Base-by-base conservation (phyloP, 2,329 filamentous ascomycete genomes). In the Curvularia spicifera region DNA sequence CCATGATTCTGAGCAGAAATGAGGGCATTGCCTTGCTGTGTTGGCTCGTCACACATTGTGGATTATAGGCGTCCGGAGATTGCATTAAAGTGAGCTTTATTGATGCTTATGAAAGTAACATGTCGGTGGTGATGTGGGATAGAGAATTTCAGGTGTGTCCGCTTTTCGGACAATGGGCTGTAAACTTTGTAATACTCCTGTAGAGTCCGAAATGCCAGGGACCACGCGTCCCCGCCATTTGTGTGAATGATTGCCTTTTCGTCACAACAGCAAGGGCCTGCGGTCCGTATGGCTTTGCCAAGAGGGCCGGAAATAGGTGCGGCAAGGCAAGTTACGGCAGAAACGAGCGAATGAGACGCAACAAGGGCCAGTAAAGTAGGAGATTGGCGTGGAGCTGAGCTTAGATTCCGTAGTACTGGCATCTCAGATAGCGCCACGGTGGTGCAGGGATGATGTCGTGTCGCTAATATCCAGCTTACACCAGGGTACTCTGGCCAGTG, bases 1-100 rank as follows among this genome's bases (percentile, higher is more conserved):
- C 68, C 69, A 56, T 64, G 68, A 45, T 68, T 65, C 50, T 72
- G 65, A 58, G 64, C 40, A 53, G 64, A 67, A 56, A 71, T 64
- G 62, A 65, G 64, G 37, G 62, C 56, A 58, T 65, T 65, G 35
- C 49, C 31, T 37, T 59, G 59, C 44, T 62, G 58, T 50, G 42
- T 43, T 57, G 51, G 35, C 33, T 57, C 28, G 35, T 55, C 42
- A 40, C 62, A 67, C 62, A 58, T 67, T 44, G 43, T 59, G 43
- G 54, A 31, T 42, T 37, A 37, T 37, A 50, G 45, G 55, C 49
- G 55, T 61, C 44, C 65, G 63, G 59, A 64, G 58, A 67, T 65
- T 67, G 57, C 60, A 62, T 65, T 40, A 48, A 64, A 53, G 51
- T 61, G 63, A 62, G 56, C 59, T 64, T 55, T 49, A 54, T 58